Evolutionary conservation across 2,329 filamentous ascomycete genomes (phyloP).

Genomic region (Eurotiales sp.): DNA sequence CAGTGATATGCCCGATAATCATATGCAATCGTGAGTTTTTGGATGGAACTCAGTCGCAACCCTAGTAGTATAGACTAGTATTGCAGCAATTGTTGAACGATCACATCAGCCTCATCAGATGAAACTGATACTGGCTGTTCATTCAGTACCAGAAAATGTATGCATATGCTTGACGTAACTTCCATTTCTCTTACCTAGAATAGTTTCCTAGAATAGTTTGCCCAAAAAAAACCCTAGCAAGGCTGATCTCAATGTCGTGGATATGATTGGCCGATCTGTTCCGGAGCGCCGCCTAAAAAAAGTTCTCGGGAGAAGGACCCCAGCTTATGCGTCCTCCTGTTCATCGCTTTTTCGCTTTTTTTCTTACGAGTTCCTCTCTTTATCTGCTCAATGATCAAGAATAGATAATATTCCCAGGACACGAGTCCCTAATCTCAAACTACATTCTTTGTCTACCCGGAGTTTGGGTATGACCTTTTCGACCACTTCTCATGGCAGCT

Average conservation of each 20-base stretch:
- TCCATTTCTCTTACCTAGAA: too few species aligned
- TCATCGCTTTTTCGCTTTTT: neutral
- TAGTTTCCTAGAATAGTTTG: too few species aligned
- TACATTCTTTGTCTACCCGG: neutral
- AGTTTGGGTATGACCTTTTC: conserved; percentile 22
- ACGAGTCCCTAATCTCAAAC: neutral
- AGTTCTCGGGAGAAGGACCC: conserved; percentile 11
- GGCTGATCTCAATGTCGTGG: neutral
- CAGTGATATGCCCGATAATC: too few species aligned
- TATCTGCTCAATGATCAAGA: conserved; percentile 9
- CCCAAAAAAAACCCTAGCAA: too few species aligned
- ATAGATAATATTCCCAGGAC: conserved; percentile 3
- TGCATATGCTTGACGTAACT: too few species aligned
- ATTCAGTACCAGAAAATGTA: too few species aligned
- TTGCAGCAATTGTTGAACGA: too few species aligned
- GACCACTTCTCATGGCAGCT: conserved; percentile 20
- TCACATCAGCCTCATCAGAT: too few species aligned
- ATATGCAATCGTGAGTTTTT: too few species aligned
- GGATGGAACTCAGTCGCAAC: too few species aligned
- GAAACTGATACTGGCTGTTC: too few species aligned
- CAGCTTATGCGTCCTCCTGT: neutral
- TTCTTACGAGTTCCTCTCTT: conserved; percentile 1
- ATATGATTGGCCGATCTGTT: conserved; percentile 10
- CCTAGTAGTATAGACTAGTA: too few species aligned
- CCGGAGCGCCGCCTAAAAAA: conserved; percentile 11